phyloP scores from a whole-genome alignment of 129 eudicot species.

The Chrysanthemum makinoi region DNA sequence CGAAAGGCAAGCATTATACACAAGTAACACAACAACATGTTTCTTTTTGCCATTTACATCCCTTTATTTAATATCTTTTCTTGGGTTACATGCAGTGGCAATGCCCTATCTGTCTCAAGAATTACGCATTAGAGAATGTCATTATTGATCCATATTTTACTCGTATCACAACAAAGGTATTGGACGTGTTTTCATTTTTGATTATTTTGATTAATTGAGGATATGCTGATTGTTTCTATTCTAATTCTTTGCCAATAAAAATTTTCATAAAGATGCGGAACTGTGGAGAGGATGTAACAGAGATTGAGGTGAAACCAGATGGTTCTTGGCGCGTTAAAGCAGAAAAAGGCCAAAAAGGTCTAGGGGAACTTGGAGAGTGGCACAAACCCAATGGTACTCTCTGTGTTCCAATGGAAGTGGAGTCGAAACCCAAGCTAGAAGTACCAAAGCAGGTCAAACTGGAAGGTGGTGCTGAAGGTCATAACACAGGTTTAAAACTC shows the following conservation, averaged over 20 bases:
- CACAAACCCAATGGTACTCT: no score
- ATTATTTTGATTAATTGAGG: neutral
- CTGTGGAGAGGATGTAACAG: no score
- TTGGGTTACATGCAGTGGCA: conserved; percentile 77
- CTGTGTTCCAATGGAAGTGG: no score
- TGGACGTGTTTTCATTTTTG: neutral
- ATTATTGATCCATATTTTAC: conserved; percentile 88
- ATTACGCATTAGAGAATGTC: conserved; percentile 78
- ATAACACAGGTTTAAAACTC: conserved; percentile 54
- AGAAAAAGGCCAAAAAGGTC: no score
- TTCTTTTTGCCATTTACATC: neutral
- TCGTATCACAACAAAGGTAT: conserved; percentile 78
- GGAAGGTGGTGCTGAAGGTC: conserved; percentile 64
- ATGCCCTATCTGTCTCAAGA: conserved; percentile 93
- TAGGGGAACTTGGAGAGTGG: no score
- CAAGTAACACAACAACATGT: neutral
- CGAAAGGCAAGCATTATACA: conserved; percentile 70
- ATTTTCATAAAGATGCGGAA: conserved; percentile 45
- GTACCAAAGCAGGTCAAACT: conserved; percentile 49
- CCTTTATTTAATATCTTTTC: conserved; percentile 8
- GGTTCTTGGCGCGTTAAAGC: no score
- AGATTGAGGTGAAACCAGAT: no score
- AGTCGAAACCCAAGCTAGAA: conserved; percentile 56
- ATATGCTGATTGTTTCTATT: neutral
- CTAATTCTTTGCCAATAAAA: neutral